A percentile compares a stretch with the other conserved stretches of the same genome.
Evolutionary conservation across 2,329 filamentous ascomycete genomes (phyloP).

Genomic region (Fusarium sp.): DNA sequence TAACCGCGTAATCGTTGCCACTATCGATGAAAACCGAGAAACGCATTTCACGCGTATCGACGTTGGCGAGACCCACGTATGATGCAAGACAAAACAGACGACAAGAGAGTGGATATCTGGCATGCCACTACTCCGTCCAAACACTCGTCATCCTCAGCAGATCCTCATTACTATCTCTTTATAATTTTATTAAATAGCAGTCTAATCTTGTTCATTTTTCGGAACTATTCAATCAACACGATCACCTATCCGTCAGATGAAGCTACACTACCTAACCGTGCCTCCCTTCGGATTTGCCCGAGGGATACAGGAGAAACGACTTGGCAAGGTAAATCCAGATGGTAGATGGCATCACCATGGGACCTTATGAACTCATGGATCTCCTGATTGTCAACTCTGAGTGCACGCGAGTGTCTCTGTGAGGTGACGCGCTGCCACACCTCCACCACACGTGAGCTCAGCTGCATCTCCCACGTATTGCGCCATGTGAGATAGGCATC

Average conservation of each 20-base stretch:
- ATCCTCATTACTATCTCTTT: background rate
- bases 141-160: background rate
- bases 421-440: conserved; percentile 21
- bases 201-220: background rate
- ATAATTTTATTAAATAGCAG: background rate
- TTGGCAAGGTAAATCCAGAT: background rate
- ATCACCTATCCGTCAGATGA: background rate
- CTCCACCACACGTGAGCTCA: conserved; percentile 42
- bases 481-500: conserved; percentile 47
- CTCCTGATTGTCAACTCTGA: conserved; percentile 41
- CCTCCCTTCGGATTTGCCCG: conserved; percentile 48
- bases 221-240: too few relatives aligned
- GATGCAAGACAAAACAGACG: background rate
- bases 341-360: background rate
- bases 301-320: conserved; percentile 16
- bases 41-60: background rate
- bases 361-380: background rate
- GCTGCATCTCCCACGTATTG: conserved; percentile 47
- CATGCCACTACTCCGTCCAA: background rate
- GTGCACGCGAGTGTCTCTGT: conserved; percentile 15
- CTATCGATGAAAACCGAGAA: background rate
- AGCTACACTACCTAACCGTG: background rate
- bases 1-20: background rate
- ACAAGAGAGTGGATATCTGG: background rate
- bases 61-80: background rate